Conservation (phyloP, 208 protist genomes). For the Wallacemonas sp. region DNA sequence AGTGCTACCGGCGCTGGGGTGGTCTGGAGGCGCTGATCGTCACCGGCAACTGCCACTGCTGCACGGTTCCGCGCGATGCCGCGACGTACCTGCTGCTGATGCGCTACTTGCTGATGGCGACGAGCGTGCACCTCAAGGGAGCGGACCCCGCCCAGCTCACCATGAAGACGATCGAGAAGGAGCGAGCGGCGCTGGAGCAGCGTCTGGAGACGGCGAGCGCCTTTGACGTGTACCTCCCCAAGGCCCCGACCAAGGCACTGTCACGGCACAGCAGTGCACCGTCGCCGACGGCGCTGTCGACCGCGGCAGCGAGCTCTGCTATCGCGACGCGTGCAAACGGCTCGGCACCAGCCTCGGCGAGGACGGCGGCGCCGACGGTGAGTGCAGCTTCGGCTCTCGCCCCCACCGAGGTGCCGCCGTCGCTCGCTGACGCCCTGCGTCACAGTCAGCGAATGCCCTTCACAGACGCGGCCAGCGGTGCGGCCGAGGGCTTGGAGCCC, state of each 20-base stretch:
- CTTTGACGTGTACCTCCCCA: neutral
- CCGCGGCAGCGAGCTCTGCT: no score
- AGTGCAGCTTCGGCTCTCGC: no score
- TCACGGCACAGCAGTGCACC: no score
- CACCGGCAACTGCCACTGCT: constrained; percentile 31
- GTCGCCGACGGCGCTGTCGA: no score
- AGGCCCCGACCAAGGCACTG: neutral
- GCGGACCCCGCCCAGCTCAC: neutral
- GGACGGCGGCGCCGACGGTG: no score
- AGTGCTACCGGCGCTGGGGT: constrained; percentile 40
- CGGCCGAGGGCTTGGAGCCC: neutral
- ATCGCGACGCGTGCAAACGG: no score
- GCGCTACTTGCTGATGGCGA: constrained; percentile 43
- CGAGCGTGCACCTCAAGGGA: constrained; percentile 21
- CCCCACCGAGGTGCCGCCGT: no score
- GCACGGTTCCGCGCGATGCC: constrained; percentile 57
- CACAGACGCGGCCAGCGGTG: no score
- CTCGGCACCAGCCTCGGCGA: no score
- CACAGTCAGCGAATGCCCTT: neutral
- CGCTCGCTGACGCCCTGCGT: constrained; percentile 2
- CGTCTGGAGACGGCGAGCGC: constrained; percentile 9
- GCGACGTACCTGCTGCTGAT: constrained; percentile 66
- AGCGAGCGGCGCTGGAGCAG: constrained; percentile 22
- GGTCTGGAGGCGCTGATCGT: constrained; percentile 50
- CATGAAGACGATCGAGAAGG: constrained; percentile 28